These are phyloP conservation scores for Wallacemonas collosoma DNA, from an alignment of 208 protist genomes.

Conservation along the genomic window DNA sequence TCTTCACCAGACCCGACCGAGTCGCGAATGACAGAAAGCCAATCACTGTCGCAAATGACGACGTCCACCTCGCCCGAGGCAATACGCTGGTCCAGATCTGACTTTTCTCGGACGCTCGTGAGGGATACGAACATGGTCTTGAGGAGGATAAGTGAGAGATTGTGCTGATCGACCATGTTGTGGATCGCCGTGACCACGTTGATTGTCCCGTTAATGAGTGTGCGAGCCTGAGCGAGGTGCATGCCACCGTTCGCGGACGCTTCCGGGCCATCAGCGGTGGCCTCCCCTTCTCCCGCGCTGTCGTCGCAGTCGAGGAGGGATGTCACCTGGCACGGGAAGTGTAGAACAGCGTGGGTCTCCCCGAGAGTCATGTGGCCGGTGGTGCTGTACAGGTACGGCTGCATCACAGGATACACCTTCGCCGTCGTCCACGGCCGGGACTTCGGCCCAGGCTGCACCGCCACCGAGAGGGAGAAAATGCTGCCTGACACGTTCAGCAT, in stretches of 20 bases:
- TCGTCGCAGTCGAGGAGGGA: conserved; percentile 71
- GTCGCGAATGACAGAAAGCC: conserved; percentile 73
- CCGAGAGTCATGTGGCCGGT: conserved; percentile 52
- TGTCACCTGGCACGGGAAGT: conserved; percentile 86
- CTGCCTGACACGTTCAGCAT: conserved; percentile 62
- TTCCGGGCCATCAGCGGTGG: conserved; percentile 19
- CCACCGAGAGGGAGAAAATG: conserved; percentile 66
- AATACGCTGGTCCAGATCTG: conserved; percentile 78
- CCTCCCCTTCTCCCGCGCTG: conserved; percentile 22
- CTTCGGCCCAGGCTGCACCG: conserved; percentile 37
- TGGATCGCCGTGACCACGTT: conserved; percentile 87
- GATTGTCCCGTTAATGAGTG: conserved; percentile 86
- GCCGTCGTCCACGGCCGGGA: conserved; percentile 33
- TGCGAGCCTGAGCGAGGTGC: conserved; percentile 70
- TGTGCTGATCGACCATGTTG: conserved; percentile 90
- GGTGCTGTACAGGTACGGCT: conserved; percentile 48
- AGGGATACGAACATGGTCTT: conserved; percentile 92
- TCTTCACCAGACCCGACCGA: conserved; percentile 62
- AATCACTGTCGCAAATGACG: conserved; percentile 85
- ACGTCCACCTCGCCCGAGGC: conserved; percentile 83
- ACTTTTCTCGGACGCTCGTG: conserved; percentile 69
- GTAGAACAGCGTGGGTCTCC: conserved; percentile 46
- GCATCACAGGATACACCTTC: conserved; percentile 39
- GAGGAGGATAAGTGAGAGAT: conserved; percentile 84
- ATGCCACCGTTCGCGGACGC: conserved; percentile 39